A percentile compares a stretch with the other conserved stretches of the same genome.
These are phyloP conservation scores for Mrakia frigida DNA, from an alignment of 768 basidiomycete genomes.

Conservation along the genomic window DNA sequence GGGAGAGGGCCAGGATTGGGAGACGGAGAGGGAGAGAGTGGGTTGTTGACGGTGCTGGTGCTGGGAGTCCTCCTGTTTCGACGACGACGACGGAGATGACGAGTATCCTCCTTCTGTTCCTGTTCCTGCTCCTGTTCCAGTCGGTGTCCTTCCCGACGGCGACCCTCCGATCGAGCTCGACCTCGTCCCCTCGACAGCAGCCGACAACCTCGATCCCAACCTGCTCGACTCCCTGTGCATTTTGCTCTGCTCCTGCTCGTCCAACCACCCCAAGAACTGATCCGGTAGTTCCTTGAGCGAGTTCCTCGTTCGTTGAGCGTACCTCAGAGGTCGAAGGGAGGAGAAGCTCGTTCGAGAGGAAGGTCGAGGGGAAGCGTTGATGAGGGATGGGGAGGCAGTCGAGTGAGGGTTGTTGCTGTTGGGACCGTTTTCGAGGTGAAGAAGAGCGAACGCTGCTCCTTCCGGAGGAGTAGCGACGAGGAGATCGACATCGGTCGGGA, in stretches of 20 bases:
- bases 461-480: slow-evolving; percentile 53
- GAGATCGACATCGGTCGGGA: slow-evolving; percentile 69
- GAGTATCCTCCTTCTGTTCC: too few species aligned
- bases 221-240: not conserved
- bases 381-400: slow-evolving; percentile 29
- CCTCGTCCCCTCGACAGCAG: not conserved
- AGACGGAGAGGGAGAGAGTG: not conserved
- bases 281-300: slow-evolving; percentile 37
- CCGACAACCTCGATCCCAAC: not conserved
- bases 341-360: slow-evolving; percentile 39
- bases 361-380: slow-evolving; percentile 33
- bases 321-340: slow-evolving; percentile 39
- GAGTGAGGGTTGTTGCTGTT: not conserved
- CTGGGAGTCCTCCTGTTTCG: not conserved
- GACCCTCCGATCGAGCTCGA: not conserved
- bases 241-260: slow-evolving; percentile 27
- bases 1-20: not conserved
- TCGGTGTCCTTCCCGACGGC: not conserved
- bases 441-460: slow-evolving; percentile 38
- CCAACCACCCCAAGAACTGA: slow-evolving; percentile 43
- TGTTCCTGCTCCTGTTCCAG: not conserved
- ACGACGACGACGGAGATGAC: too few species aligned
- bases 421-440: slow-evolving; percentile 31
- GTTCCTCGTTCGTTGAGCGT: slow-evolving; percentile 32
- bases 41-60: not conserved